Base-by-base conservation (phyloP, 2,329 filamentous ascomycete species). In the Colletotrichum sp. region DNA sequence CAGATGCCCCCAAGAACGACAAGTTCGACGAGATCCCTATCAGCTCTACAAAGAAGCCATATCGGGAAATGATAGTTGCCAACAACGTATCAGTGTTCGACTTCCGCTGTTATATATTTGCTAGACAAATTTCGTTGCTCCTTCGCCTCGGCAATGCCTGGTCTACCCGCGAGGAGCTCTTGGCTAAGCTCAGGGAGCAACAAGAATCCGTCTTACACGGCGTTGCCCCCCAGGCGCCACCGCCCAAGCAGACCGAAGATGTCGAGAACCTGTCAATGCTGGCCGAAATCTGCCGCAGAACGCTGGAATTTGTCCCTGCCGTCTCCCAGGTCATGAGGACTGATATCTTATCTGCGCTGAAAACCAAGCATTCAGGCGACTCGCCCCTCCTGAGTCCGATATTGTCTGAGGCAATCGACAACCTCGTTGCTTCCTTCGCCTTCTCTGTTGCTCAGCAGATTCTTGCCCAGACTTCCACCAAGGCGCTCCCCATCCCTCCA, bases 1-100 rank as follows among this genome's bases (percentile, higher is more conserved):
- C 80, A n/a, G 81, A 84, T 36, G 74, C 78, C n/a, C 33, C 79
- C 9, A 82, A 79, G 36, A 34, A 29, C 11, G 84, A 88, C 55
- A 81, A 82, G 2, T 84, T 87, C 69, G 87, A 89, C 74, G 89
- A 92, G 61, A 91, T 93, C 62, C 88, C 91, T 31, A 89, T 93
- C 76, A 90, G 88, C 75, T 86, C 91, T 12, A 87, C 89, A 2
- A 91, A 91, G 76, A 98, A 98, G 82, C 90, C 94, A 2, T 99
- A 98, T 81, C 91, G 96, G 66, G 95, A 97, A 71, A 91, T 98
- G 78, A 99, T 99, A 63, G 87, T 99, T 51, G 93, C 94, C 16
- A 99, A 97, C 84, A 94, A 98, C 77, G 97, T 99, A 43, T 99
- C 97, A 0, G 88, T 98, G 4, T 98, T 98, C 80, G 97, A 99